phyloP scores from a whole-genome alignment of 2,329 filamentous ascomycete genomes.

The Fusarium palustre region DNA sequence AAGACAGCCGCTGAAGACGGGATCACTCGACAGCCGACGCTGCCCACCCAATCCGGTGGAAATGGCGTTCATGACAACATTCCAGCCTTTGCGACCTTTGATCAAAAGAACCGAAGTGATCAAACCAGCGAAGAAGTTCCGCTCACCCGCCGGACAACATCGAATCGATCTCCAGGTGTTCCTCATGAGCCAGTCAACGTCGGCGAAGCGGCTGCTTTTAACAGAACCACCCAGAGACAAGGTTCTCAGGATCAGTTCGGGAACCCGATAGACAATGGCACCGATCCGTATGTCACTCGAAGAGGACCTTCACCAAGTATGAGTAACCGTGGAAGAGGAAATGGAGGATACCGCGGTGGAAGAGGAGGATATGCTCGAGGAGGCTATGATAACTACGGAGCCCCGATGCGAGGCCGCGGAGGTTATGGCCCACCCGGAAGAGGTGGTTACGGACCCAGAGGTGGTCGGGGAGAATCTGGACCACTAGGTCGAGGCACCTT shows the following conservation, averaged over 20 bases:
- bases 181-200: constrained; percentile 55
- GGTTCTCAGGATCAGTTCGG: constrained; percentile 73
- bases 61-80: constrained; percentile 63
- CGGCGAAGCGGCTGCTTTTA: constrained; percentile 50
- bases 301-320: constrained; percentile 61
- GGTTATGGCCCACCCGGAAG: constrained; percentile 58
- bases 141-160: constrained; percentile 73
- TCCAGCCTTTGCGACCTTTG: constrained; percentile 72
- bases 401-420: constrained; percentile 55
- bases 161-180: constrained; percentile 65
- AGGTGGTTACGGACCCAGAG: constrained; percentile 58
- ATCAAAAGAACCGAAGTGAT: constrained; percentile 72
- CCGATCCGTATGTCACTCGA: constrained; percentile 61
- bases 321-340: constrained; percentile 67
- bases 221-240: constrained; percentile 53
- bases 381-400: constrained; percentile 61
- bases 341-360: constrained; percentile 57
- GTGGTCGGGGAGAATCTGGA: constrained; percentile 51
- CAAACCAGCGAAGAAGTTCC: constrained; percentile 76
- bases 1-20: constrained; percentile 58
- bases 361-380: constrained; percentile 65
- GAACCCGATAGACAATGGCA: constrained; percentile 63
- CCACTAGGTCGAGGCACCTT: constrained; percentile 51
- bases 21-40: constrained; percentile 65
- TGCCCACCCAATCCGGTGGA: constrained; percentile 67